These are phyloP conservation scores for Nitzschia putrida DNA, from an alignment of 108 stramenopile genomes.

Conservation along the genomic window DNA sequence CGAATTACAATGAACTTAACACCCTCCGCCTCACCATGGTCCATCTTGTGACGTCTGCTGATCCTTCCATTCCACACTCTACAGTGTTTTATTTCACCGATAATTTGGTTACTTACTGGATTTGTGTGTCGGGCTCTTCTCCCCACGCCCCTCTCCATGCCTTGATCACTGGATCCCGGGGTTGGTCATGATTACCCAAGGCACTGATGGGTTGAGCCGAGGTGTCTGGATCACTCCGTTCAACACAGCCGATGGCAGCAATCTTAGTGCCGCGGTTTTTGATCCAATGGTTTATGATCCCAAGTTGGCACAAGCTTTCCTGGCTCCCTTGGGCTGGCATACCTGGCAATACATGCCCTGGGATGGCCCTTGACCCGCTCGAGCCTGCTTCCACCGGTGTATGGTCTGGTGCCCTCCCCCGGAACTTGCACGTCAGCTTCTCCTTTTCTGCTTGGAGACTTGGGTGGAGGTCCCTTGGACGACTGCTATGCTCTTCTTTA, in stretches of 20 bases:
- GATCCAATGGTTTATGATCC: background rate
- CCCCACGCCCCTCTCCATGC: background rate
- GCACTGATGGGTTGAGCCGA: background rate
- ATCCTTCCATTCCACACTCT: background rate
- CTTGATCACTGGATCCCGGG: background rate
- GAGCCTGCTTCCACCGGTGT: background rate
- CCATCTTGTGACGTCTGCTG: background rate
- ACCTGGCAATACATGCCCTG: background rate
- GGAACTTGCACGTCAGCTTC: background rate
- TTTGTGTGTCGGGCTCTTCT: background rate
- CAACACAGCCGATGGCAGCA: background rate
- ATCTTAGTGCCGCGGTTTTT: background rate
- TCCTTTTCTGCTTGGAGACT: background rate
- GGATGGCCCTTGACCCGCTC: background rate
- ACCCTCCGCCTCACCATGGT: background rate
- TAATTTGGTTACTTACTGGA: background rate
- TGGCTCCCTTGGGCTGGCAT: background rate
- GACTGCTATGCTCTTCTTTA: background rate
- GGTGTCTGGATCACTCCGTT: background rate
- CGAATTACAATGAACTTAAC: background rate
- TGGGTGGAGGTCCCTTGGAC: background rate
- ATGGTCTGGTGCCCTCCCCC: background rate
- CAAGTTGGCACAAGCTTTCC: background rate
- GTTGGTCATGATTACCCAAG: background rate
- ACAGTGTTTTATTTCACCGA: background rate